Evolutionary conservation across 179 eudicot species (phyloP), one percentile per base, ranked within the genome.

Genomic region (Amaranthus tricolor): DNA sequence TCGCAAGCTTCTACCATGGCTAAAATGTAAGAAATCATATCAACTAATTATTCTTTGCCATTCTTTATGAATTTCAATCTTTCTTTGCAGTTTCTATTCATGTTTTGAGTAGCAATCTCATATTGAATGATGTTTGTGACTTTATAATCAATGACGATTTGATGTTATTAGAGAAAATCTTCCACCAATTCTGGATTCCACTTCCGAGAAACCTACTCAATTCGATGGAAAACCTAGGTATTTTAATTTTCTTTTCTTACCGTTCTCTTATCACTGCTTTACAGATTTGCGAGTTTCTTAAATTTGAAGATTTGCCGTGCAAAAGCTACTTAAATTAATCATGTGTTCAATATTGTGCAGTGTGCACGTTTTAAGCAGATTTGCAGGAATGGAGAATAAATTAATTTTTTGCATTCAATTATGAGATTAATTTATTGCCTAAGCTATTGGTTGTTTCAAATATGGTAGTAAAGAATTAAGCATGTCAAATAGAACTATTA

Each of bases 191-290:
- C 47, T 60, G 3, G 17, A 68, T 62, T 48, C 58, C 16, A 40
- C 61, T 0, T 89, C 93, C 31, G 73, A 83, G 52, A 89, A 85
- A n/a, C 96, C 91, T 9, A 66, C 88, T 43, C 70, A 85, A 45
- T 87, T 88, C 58, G 93, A 89, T 70, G 93, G 92, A 78, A 90
- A 88, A 45, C 87, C 89, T 15, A 82, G 89, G 96, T 88, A 12
- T 14, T 16, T 53, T 16, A 31, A 51, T 48, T 16, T 62, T 40
- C 65, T 40, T 64, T 16, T 62, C 47, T 75, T 14, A 17, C 62
- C 40, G 73, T 6, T n/a, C 3, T 55, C 51, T 24, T 9, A 8
- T 7, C 55, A 53, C 0, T 31, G 12, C 53, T 15, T 66, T 7
- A 3, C 6, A 4, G 5, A 7, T 64, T 53, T 53, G 57, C 74